Percentiles rank a stretch among this genome's conserved stretches.
Evolutionary conservation across 2,329 filamentous ascomycete genomes (phyloP).

Genomic region (Aspergillus uvarum): DNA sequence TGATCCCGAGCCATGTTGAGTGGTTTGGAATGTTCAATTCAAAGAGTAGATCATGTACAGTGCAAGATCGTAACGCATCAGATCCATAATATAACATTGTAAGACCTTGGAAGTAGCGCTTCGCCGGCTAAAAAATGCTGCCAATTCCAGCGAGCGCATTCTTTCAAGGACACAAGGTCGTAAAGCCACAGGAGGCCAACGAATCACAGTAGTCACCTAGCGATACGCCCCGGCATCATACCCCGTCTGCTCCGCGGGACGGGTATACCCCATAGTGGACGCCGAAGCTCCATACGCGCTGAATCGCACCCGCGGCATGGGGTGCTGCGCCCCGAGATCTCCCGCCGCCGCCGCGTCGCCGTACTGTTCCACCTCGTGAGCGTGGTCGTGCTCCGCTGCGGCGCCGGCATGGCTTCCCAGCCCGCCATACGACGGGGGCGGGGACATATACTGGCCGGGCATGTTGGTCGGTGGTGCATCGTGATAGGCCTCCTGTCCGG

Average conservation of each 20-base stretch:
- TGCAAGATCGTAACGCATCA: slow-evolving; percentile 17
- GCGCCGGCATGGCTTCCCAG: not conserved
- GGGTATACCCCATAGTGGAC: slow-evolving; percentile 20
- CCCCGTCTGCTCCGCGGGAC: slow-evolving; percentile 32
- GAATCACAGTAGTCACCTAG: slow-evolving; percentile 7
- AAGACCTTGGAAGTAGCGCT: not conserved
- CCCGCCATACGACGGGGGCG: slow-evolving; percentile 2
- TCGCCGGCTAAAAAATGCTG: not conserved
- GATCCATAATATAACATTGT: not conserved
- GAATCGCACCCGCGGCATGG: slow-evolving; percentile 20
- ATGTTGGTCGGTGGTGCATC: not conserved
- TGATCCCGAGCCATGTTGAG: no score
- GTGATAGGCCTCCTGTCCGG: not conserved
- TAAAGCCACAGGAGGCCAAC: not conserved
- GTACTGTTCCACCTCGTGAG: slow-evolving; percentile 29
- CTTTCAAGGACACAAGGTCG: not conserved
- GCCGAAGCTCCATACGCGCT: slow-evolving; percentile 21
- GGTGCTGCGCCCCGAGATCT: slow-evolving; percentile 17
- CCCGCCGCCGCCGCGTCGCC: slow-evolving; percentile 27
- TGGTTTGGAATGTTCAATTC: not conserved
- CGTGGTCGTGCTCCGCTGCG: slow-evolving; percentile 21
- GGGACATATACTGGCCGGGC: not conserved
- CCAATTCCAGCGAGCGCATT: not conserved
- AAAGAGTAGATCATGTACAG: not conserved
- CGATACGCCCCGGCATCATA: slow-evolving; percentile 38